A percentile compares a stretch with the other conserved stretches of the same genome.
Conservation (phyloP, 164 flowering plant genomes). For the Vitis riparia region DNA sequence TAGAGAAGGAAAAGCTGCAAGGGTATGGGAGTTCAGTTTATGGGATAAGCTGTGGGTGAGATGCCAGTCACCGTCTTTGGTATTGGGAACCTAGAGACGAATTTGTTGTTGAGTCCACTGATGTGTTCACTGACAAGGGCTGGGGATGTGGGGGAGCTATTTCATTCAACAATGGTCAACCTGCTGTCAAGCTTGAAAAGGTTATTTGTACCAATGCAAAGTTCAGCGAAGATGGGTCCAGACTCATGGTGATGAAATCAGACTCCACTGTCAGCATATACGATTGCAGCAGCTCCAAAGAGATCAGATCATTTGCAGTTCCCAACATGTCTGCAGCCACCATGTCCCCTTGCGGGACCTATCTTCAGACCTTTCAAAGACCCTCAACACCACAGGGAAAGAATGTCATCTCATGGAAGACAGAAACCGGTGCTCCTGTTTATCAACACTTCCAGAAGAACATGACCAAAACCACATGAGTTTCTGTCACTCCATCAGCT, state of each 20-base stretch:
- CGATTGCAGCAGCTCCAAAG: constrained; percentile 45
- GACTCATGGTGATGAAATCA: constrained; percentile 67
- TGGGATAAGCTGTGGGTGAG: too few species aligned
- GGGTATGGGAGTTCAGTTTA: too few species aligned
- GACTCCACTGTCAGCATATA: constrained; percentile 55
- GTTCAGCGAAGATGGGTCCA: constrained; percentile 81
- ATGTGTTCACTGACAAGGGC: too few species aligned
- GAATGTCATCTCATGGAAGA: constrained; percentile 74
- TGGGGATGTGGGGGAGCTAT: too few species aligned
- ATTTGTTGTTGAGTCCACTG: too few species aligned
- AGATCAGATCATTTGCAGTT: constrained; percentile 60
- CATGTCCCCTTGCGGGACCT: constrained; percentile 83
- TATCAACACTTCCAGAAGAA: constrained; percentile 78
- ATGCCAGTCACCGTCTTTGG: too few species aligned
- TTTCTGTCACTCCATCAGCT: too few species aligned
- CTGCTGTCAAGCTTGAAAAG: constrained; percentile 54
- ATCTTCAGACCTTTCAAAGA: constrained; percentile 88
- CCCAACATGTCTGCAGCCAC: constrained; percentile 65
- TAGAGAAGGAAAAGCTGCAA: too few species aligned
- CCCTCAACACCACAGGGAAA: constrained; percentile 68
- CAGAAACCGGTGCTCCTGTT: constrained; percentile 55
- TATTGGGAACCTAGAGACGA: too few species aligned
- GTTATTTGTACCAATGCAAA: constrained; percentile 56
- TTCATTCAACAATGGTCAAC: constrained; percentile 64
- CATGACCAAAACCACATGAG: constrained; percentile 75